Evolutionary conservation across 2,329 filamentous ascomycete species (phyloP).

Genomic region (Aureobasidium leucospermi): DNA sequence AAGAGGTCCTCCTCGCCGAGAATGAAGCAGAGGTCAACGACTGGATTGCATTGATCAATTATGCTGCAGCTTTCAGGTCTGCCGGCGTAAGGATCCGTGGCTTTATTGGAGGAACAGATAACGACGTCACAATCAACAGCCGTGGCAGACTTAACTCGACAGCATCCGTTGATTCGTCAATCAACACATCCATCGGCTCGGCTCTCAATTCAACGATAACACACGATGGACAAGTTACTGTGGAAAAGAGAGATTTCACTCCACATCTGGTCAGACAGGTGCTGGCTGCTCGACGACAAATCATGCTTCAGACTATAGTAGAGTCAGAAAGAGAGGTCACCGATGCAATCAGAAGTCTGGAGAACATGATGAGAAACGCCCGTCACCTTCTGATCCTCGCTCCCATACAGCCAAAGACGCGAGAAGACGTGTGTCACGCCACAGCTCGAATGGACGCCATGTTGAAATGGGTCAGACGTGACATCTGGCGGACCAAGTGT

Average conservation of each 20-base stretch:
- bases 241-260: conserved; percentile 50
- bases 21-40: conserved; percentile 90
- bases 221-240: conserved; percentile 64
- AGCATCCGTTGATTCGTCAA: conserved; percentile 17
- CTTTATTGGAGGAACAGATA: conserved; percentile 76
- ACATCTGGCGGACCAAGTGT: conserved; percentile 86
- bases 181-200: conserved; percentile 1
- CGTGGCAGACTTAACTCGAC: conserved; percentile 63
- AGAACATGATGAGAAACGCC: conserved; percentile 77
- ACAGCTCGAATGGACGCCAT: conserved; percentile 80
- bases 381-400: conserved; percentile 83
- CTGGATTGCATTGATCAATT: conserved; percentile 93
- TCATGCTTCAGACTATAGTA: conserved; percentile 75
- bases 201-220: conserved; percentile 48
- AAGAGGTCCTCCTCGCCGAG: conserved; percentile 87
- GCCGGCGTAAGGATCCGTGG: conserved; percentile 87
- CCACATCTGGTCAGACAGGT: conserved; percentile 82
- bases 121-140: conserved; percentile 55
- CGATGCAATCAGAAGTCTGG: conserved; percentile 66
- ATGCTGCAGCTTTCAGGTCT: conserved; percentile 87
- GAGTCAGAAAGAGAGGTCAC: conserved; percentile 76
- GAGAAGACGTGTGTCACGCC: conserved; percentile 77
- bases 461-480: conserved; percentile 87
- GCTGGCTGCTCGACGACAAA: conserved; percentile 68
- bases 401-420: conserved; percentile 82